Percentiles rank a stretch among this genome's conserved stretches.
Evolutionary conservation across 2,329 filamentous ascomycete genomes (phyloP).

Genomic region (Penicillium sp.): DNA sequence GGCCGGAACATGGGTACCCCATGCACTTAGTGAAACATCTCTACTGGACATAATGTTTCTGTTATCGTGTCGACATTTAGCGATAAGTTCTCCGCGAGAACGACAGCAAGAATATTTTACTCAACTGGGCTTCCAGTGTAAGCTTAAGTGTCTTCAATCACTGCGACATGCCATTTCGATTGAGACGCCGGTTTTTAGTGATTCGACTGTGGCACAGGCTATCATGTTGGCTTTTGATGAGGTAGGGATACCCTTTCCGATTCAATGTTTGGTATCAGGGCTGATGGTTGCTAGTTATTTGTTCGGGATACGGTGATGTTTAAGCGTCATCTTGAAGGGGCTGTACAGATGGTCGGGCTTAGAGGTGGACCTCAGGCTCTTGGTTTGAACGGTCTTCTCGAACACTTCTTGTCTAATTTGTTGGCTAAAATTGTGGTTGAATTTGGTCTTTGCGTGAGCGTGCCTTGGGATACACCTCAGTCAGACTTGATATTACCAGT

Average conservation of each 20-base stretch:
- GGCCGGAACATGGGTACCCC: slow-evolving; percentile 9
- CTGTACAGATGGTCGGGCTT: slow-evolving; percentile 6
- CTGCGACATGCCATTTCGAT: slow-evolving; percentile 2
- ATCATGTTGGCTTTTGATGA: slow-evolving; percentile 27
- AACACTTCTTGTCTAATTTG: slow-evolving; percentile 4
- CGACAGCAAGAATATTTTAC: background rate
- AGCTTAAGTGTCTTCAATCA: background rate
- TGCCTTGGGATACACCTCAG: background rate
- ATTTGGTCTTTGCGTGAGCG: background rate
- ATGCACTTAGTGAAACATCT: slow-evolving; percentile 11
- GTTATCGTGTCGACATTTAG: slow-evolving; percentile 14
- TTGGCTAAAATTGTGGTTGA: slow-evolving; percentile 1
- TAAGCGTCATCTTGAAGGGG: slow-evolving; percentile 10
- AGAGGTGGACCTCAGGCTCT: slow-evolving; percentile 7
- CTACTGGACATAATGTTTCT: slow-evolving; percentile 18
- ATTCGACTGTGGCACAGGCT: slow-evolving; percentile 16
- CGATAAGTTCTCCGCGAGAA: slow-evolving; percentile 4
- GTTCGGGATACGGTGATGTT: slow-evolving; percentile 6
- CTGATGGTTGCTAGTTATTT: slow-evolving; percentile 5
- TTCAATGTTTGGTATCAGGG: background rate
- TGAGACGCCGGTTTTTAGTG: slow-evolving; percentile 13
- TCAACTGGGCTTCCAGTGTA: slow-evolving; percentile 4
- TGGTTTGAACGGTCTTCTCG: slow-evolving; percentile 8
- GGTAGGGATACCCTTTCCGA: slow-evolving; percentile 1
- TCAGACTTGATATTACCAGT: background rate